These are phyloP conservation scores for Phytopythium litorale DNA, from an alignment of 352 stramenopile species.

Conservation along the genomic window DNA sequence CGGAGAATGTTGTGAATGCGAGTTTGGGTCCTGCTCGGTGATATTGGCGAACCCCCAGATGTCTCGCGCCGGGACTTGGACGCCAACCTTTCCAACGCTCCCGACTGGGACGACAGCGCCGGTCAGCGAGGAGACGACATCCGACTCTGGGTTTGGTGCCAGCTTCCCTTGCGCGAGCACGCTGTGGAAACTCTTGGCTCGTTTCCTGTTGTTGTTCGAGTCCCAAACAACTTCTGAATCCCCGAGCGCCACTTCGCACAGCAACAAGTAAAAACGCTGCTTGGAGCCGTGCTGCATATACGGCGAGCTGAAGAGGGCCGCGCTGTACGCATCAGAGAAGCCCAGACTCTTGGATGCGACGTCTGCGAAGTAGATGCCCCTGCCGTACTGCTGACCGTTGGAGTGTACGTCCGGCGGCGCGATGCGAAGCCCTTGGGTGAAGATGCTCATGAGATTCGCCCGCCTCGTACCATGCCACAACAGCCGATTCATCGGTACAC, in stretches of 20 bases:
- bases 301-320: not conserved
- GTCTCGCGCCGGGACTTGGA: conserved; percentile 12
- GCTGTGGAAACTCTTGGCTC: not conserved
- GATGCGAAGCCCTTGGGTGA: conserved; percentile 83
- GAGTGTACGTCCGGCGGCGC: conserved; percentile 71
- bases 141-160: not conserved
- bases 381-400: conserved; percentile 76
- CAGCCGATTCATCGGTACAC: conserved; percentile 39
- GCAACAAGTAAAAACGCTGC: conserved; percentile 59
- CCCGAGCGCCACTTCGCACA: conserved; percentile 66
- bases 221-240: conserved; percentile 7
- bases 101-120: not conserved
- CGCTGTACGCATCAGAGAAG: conserved; percentile 60
- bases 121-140: not conserved
- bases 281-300: too few relatives aligned
- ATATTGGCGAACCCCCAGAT: not conserved
- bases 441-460: conserved; percentile 82
- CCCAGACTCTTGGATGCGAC: conserved; percentile 60
- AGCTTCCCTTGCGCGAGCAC: not conserved
- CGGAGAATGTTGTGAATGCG: too few relatives aligned
- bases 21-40: not conserved
- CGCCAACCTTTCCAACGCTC: conserved; percentile 8
- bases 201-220: not conserved
- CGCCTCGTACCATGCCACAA: conserved; percentile 84
- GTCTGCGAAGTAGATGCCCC: conserved; percentile 86